Evolutionary conservation across 106 monocot species (phyloP), one percentile per base, ranked within the genome.

Genomic region (Amphibolis antarctica): DNA sequence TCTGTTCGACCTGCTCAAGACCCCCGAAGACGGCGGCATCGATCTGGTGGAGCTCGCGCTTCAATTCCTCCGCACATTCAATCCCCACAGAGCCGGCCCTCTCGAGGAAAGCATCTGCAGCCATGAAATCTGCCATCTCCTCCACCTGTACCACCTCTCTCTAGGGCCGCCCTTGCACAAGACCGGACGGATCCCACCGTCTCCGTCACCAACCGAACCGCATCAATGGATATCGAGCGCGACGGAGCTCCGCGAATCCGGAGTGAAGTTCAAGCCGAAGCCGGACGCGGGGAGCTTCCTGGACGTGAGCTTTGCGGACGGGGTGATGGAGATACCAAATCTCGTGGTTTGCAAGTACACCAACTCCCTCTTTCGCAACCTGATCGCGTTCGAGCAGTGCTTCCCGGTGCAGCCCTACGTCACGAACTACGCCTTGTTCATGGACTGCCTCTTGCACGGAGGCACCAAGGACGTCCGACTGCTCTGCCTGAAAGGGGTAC

Each of bases 381-480:
- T 72, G 13, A 63, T 72, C 10, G 46, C 71, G 10, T 51, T 72
- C 26, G 74, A 74, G 23, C 74, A 74, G 12, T 67, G 61, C 60
- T 67, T 21, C 60, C 31, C 36, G 13, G 48, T 42, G 20, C 10
- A 17, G 11, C 36, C 47, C 10, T 42, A 68, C 53, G 20, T 74
- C 59, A 67, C 61, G 3, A 30, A 13, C 44, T 74, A 74, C 43
- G 50, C 43, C 1, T 4, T 62, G 11, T 62, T 74, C 50, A 60
- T 67, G 60, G 60, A 64, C 42, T 29, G 36, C n/a, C 43, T 72
- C 63, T 44, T 80, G 15, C 58, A 46, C 64, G 19, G 73, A 61
- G 28, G 53, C 3, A 13, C 71, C 0, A 15, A n/a, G 0, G 81
- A 85, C 43, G 71, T 81, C 0, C 44, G 28, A 1, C 7, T 85